phyloP scores from a whole-genome alignment of 2,329 filamentous ascomycete species.

The Phyllosticta citrichinensis region DNA sequence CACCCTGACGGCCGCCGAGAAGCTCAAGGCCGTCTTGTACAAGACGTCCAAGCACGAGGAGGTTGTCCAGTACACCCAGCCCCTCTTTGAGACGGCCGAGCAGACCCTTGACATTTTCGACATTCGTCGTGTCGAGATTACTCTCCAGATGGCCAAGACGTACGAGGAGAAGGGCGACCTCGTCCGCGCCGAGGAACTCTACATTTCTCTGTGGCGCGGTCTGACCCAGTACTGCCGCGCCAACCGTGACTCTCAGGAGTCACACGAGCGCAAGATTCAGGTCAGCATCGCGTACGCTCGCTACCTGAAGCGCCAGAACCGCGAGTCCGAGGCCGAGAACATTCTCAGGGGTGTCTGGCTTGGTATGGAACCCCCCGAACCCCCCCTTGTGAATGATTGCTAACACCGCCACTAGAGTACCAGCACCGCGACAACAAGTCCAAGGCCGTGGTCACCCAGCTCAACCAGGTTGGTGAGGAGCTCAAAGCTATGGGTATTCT shows the following conservation, averaged over 20 bases:
- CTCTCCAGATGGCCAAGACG: conserved; percentile 9
- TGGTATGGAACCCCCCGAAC: background rate
- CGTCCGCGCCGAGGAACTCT: conserved; percentile 17
- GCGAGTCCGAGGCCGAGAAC: conserved; percentile 8
- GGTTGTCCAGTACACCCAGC: conserved; percentile 10
- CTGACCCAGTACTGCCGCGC: conserved; percentile 9
- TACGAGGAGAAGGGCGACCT: conserved; percentile 19
- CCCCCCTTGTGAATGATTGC: too few species aligned
- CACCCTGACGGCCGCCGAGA: conserved; percentile 14
- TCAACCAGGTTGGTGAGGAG: conserved; percentile 10
- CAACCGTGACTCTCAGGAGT: background rate
- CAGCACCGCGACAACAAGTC: conserved; percentile 11
- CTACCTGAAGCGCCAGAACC: conserved; percentile 7
- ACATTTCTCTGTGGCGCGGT: conserved; percentile 13
- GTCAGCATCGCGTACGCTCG: conserved; percentile 9
- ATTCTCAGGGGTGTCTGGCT: conserved; percentile 10
- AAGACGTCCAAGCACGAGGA: conserved; percentile 10
- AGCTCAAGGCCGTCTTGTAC: conserved; percentile 16
- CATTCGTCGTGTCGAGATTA: conserved; percentile 10
- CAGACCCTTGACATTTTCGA: conserved; percentile 10
- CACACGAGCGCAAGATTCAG: conserved; percentile 10
- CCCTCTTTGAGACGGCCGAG: conserved; percentile 10
- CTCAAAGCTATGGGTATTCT: conserved; percentile 10
- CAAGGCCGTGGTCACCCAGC: conserved; percentile 8
- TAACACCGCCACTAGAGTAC: background rate